Evolutionary conservation across 148 eudicot species (phyloP), one percentile per base, ranked within the genome.

Genomic region (Cornus florida): DNA sequence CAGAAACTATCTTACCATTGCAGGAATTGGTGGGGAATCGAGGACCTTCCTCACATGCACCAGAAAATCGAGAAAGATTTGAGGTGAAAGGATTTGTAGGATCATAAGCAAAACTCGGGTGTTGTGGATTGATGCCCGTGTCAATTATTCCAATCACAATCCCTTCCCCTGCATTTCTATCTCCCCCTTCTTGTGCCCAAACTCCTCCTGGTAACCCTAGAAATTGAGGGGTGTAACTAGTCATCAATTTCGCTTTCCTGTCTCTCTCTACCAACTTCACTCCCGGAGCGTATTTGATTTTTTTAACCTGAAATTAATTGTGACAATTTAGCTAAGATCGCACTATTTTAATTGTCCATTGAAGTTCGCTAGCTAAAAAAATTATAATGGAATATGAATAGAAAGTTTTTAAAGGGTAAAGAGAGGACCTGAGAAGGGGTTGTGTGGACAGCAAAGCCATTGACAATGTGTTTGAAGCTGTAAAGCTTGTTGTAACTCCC

Each of bases 1-100:
- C 99, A 2, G 95, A 90, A 53, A 92, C 85, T 10, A 97, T 92
- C 87, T 97, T 97, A 67, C 98, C 97, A 69, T 97, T 97, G 85
- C 99, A 97, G 12, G 97, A 83, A 24, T 57, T 78, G 6, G 59
- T 64, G 10, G 97, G 98, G 69, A 97, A 97, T 4, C 69, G 78
- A 23, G 99, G 97, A 0, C 99, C 99, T 0, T 79, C 82, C 77
- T 97, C 90, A 31, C 99, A 97, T 20, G 70, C 87, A 13, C 95
- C 89, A 4, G 87, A 82, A 75, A 92, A 90, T 28, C 67, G 86
- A 48, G 89, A 78, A 20, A 74, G 17, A 17, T 81, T 81, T 4
- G 57, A 53, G 14, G 24, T 9, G 70, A 65, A 78, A 38, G 81
- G 84, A 50, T 57, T 69, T 7, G 10, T 20, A 4, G 86, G 86